Evolutionary conservation across 2,329 filamentous ascomycete species (phyloP).

Genomic region (Sclerotiophoma versabilis): DNA sequence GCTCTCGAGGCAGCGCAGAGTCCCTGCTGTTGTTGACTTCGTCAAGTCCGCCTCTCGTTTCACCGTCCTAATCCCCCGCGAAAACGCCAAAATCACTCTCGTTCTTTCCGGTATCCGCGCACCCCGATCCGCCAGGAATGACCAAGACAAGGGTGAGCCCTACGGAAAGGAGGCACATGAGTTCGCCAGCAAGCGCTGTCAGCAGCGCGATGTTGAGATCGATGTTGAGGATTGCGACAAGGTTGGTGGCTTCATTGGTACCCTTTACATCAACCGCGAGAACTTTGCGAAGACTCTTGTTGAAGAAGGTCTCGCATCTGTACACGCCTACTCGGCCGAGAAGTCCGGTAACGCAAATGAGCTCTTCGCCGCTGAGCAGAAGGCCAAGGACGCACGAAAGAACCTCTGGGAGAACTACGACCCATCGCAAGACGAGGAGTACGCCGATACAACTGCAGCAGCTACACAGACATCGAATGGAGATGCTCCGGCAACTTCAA

Average conservation of each 20-base stretch:
- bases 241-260: conserved; percentile 95
- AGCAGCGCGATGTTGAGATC: conserved; percentile 95
- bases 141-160: conserved; percentile 83
- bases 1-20: conserved; percentile 87
- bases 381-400: conserved; percentile 87
- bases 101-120: conserved; percentile 93
- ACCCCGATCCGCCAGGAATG: conserved; percentile 82
- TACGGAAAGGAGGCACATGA: conserved; percentile 96
- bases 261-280: conserved; percentile 90
- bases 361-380: conserved; percentile 84
- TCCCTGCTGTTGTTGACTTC: conserved; percentile 93
- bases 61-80: conserved; percentile 87
- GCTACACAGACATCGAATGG: conserved; percentile 58
- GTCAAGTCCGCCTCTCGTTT: conserved; percentile 97
- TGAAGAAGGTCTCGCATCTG: conserved; percentile 90
- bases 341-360: conserved; percentile 90
- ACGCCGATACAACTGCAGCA: conserved; percentile 56
- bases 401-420: conserved; percentile 95
- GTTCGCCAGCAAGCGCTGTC: conserved; percentile 83
- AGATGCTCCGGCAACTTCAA: conserved; percentile 63
- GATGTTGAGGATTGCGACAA: conserved; percentile 96
- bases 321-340: conserved; percentile 94
- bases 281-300: conserved; percentile 93
- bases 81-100: conserved; percentile 93
- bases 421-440: conserved; percentile 84